phyloP scores from a whole-genome alignment of 768 basidiomycete species.

The Suillus plorans region DNA sequence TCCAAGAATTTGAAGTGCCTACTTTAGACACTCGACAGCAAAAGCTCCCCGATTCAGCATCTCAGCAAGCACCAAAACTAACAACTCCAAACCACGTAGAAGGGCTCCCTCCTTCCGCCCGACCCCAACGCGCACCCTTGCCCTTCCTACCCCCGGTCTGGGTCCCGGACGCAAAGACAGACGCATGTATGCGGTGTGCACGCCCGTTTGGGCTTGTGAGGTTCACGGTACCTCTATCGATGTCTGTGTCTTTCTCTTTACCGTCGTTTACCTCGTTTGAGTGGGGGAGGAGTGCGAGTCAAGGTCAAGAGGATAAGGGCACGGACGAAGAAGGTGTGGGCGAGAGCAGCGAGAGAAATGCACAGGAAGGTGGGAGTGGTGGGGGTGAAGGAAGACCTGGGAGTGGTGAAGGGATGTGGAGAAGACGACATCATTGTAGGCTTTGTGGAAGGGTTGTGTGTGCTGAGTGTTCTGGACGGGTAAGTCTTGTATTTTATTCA shows the following conservation, averaged over 20 bases:
- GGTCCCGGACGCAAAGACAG: conserved; percentile 87
- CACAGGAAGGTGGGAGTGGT: conserved; percentile 3
- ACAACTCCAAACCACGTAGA: background rate
- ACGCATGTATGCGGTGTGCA: conserved; percentile 83
- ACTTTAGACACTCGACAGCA: background rate
- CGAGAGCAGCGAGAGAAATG: background rate
- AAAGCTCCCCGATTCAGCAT: background rate
- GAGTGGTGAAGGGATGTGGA: conserved; percentile 28
- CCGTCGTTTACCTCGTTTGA: conserved; percentile 1
- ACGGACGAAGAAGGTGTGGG: conserved; percentile 1
- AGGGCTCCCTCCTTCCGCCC: background rate
- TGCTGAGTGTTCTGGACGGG: conserved; percentile 77
- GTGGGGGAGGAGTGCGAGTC: background rate
- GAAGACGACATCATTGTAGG: conserved; percentile 83
- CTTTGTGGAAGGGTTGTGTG: conserved; percentile 87
- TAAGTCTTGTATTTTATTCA: conserved; percentile 30
- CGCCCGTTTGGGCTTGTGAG: conserved; percentile 58
- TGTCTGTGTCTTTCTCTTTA: conserved; percentile 1
- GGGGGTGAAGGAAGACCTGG: conserved; percentile 12
- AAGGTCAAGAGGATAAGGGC: background rate
- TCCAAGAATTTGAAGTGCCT: background rate
- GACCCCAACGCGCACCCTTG: conserved; percentile 26
- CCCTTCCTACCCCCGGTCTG: conserved; percentile 89
- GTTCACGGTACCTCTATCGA: background rate
- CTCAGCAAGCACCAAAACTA: background rate